Base-by-base conservation (phyloP, 352 stramenopile species). In the Globisporangium cylindrosporum region DNA sequence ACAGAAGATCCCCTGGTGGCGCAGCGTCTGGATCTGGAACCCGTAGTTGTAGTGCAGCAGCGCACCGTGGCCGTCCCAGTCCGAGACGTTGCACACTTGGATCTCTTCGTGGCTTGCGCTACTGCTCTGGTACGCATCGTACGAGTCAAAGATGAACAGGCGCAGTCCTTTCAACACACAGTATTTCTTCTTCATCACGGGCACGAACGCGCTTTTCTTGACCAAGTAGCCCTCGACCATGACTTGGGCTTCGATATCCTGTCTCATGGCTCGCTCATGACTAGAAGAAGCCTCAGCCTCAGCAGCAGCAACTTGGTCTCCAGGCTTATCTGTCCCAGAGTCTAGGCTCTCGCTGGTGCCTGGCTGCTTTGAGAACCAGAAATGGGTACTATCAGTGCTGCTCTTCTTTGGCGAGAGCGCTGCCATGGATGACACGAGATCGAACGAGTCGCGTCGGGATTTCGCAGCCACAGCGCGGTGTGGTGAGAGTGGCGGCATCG, bases 401-500 rank as follows among this genome's bases (percentile, higher is more conserved):
- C 36, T 71, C 24, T 41, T 62, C 49, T 60, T 62, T 12, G 60
- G 67, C 32, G 67, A 72, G 24, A 65, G 27, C 53, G 65, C 25
- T 1, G 36, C 51, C 55, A 68, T 67, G 4, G 76, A 71, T 46
- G 74, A 69, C 14, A 79, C 63, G 68, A 93, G 70, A 53, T 93
- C 85, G 60, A 93, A 92, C 18, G 85, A 93, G 60, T 92, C 81
- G 59, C 86, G 81, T 48, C 80, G 73, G 0, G 75, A 73, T 58
- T 88, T 92, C 0, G 86, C 86, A 10, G 84, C 81, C 36, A 77
- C 71, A 0, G 86, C 86, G 27, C 84, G 84, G 69, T 94, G 82
- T 34, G 86, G 86, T 27, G 84, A 91, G 60, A 94, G 59, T 25
- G 86, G 82, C 20, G 81, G 84, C 86, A 94, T 94, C 1, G 86